Evolutionary conservation across 116 monocot genomes (phyloP).

Genomic region (Trichopus zeylanicus): DNA sequence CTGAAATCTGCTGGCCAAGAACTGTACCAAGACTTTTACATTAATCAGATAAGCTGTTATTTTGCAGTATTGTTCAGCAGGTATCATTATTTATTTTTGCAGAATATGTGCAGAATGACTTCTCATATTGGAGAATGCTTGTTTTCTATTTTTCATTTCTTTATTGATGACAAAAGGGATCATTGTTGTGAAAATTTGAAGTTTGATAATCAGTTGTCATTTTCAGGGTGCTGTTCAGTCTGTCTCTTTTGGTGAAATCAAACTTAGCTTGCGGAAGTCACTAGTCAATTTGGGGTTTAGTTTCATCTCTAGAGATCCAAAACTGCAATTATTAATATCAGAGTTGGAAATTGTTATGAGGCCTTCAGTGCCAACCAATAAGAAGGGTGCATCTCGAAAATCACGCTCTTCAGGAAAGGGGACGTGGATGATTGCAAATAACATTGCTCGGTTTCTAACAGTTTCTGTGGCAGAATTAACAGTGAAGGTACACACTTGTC

Average conservation of each 20-base stretch:
- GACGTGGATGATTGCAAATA: conserved; percentile 79
- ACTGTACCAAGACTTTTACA: too few relatives aligned
- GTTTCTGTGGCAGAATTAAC: conserved; percentile 79
- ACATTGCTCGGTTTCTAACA: conserved; percentile 74
- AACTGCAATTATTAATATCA: conserved; percentile 61
- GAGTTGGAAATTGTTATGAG: conserved; percentile 70
- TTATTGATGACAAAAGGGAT: too few relatives aligned
- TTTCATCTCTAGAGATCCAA: conserved; percentile 74
- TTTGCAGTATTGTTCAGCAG: too few relatives aligned
- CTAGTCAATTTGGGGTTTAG: conserved; percentile 56
- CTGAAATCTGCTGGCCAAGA: too few relatives aligned
- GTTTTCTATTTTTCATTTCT: too few relatives aligned
- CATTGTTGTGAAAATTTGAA: too few relatives aligned
- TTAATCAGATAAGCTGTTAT: too few relatives aligned
- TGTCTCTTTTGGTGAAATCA: conserved; percentile 65
- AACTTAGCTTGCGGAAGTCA: conserved; percentile 67
- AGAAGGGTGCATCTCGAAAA: conserved; percentile 30
- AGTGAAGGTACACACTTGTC: conserved; percentile 60
- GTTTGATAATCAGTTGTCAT: neutral
- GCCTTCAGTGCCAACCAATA: conserved; percentile 32
- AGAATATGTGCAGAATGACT: too few relatives aligned
- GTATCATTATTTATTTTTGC: too few relatives aligned
- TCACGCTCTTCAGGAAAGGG: conserved; percentile 62
- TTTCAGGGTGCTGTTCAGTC: conserved; percentile 44
- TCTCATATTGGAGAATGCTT: too few relatives aligned